Evolutionary conservation across 1,139 yeast species (phyloP).

Genomic region (Nematodospora anomalae): DNA sequence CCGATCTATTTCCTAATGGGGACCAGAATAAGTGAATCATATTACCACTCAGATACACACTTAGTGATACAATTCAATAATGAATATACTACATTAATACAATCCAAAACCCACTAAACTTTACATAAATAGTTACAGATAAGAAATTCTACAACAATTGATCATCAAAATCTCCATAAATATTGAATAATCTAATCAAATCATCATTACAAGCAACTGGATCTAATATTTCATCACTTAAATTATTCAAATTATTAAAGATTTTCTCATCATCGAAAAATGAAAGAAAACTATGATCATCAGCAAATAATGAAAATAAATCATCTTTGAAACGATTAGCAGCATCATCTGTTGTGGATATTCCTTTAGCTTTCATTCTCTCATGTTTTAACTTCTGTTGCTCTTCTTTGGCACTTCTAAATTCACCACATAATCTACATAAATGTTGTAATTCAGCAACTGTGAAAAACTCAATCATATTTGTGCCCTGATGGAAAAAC

Average conservation of each 20-base stretch:
- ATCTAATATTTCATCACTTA: conserved; percentile 15
- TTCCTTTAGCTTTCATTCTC: conserved; percentile 7
- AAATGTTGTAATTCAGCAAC: conserved; percentile 38
- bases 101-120: too few relatives aligned
- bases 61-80: not conserved
- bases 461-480: conserved; percentile 42
- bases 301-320: conserved; percentile 8
- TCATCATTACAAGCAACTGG: conserved; percentile 33
- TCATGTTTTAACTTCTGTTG: conserved; percentile 22
- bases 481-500: conserved; percentile 40
- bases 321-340: conserved; percentile 6
- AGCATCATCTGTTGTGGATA: conserved; percentile 2
- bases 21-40: too few relatives aligned
- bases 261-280: conserved; percentile 14
- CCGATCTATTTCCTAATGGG: too few relatives aligned
- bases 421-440: conserved; percentile 42
- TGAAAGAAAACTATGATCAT: conserved; percentile 6
- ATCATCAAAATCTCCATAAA: conserved; percentile 37
- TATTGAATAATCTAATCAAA: conserved; percentile 37
- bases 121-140: too few relatives aligned
- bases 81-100: too few relatives aligned
- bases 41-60: too few relatives aligned
- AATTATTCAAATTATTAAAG: conserved; percentile 16
- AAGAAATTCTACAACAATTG: conserved; percentile 9
- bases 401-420: conserved; percentile 39